These are phyloP conservation scores for Paxillus involutus DNA, from an alignment of 768 basidiomycete species.

Conservation along the genomic window DNA sequence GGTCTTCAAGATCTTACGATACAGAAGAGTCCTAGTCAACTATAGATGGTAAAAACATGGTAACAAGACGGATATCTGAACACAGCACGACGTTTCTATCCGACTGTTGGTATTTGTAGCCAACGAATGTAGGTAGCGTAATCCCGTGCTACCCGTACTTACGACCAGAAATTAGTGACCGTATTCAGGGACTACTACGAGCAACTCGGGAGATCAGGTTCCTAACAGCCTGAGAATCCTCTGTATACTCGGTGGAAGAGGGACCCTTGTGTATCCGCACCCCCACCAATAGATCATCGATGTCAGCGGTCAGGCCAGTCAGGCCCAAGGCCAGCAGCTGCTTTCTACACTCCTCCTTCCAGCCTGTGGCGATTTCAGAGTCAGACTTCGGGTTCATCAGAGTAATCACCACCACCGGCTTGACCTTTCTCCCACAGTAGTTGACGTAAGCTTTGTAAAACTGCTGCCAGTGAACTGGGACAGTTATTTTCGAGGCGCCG, in stretches of 20 bases:
- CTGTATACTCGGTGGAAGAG: constrained; percentile 16
- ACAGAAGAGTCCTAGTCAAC: too few relatives aligned
- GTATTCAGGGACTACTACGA: neutral
- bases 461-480: constrained; percentile 24
- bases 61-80: too few relatives aligned
- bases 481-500: constrained; percentile 28
- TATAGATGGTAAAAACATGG: too few relatives aligned
- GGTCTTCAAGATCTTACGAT: too few relatives aligned
- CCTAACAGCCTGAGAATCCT: constrained; percentile 20
- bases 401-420: constrained; percentile 25
- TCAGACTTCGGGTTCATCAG: constrained; percentile 19
- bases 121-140: too few relatives aligned
- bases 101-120: too few relatives aligned
- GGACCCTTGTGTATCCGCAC: constrained; percentile 16
- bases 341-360: constrained; percentile 19
- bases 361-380: constrained; percentile 3
- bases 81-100: too few relatives aligned
- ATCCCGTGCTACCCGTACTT: too few relatives aligned
- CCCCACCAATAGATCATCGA: constrained; percentile 4
- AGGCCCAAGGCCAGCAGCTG: constrained; percentile 14
- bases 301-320: neutral
- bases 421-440: constrained; percentile 24
- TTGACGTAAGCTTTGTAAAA: constrained; percentile 26
- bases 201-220: constrained; percentile 16
- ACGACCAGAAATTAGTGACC: too few relatives aligned